phyloP scores from a whole-genome alignment of 495 filamentous ascomycete species.

The Penicillium tannophilum region DNA sequence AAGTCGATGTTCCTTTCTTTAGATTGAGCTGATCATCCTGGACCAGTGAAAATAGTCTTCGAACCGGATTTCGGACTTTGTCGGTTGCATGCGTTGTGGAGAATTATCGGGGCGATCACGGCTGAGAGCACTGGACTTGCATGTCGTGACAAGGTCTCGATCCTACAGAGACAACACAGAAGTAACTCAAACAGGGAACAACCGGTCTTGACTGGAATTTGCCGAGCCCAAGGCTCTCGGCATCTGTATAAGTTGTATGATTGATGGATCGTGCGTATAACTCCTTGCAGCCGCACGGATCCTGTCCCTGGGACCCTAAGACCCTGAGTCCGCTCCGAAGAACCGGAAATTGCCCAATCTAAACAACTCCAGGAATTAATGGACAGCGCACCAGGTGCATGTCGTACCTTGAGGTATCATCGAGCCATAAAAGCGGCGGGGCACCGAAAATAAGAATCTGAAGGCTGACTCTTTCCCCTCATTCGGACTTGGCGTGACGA shows the following conservation, averaged over 20 bases:
- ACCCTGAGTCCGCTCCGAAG: background rate
- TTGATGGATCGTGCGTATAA: constrained; percentile 1
- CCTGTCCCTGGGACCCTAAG: background rate
- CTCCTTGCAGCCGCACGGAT: constrained; percentile 26
- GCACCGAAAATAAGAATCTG: constrained; percentile 1
- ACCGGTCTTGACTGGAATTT: background rate
- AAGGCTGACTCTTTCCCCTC: constrained; percentile 12
- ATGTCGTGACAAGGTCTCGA: background rate
- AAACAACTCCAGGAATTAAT: background rate
- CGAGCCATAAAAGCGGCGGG: background rate
- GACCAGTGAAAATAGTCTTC: background rate
- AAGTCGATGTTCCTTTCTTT: background rate
- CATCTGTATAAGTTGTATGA: background rate
- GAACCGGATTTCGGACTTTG: constrained; percentile 5
- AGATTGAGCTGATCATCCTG: background rate
- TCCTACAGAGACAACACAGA: background rate
- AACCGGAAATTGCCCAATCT: background rate
- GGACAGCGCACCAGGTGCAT: background rate
- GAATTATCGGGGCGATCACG: constrained; percentile 10
- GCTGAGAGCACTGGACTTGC: background rate
- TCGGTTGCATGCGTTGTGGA: constrained; percentile 1
- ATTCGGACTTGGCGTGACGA: constrained; percentile 28
- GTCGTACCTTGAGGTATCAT: constrained; percentile 27
- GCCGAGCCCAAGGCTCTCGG: background rate
- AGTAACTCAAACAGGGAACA: background rate